Evolutionary conservation across 2,329 filamentous ascomycete species (phyloP), one percentile per base, ranked within the genome.

Genomic region (Ophiostoma sp.): DNA sequence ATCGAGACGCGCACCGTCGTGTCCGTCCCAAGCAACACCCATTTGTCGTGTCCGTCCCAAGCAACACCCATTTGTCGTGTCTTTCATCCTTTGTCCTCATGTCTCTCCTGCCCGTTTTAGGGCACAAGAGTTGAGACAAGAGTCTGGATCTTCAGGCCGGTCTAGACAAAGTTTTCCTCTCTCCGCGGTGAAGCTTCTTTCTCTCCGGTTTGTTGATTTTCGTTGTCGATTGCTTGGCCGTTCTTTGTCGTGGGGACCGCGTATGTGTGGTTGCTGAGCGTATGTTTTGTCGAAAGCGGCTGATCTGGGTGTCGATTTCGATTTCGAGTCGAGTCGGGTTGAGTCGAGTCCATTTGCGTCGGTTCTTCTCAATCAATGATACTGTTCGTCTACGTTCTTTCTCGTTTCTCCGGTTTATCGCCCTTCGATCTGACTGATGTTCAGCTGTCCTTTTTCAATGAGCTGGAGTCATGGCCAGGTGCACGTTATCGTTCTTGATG

Each of bases 251-350:
- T 52, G 17, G 25, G 31, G 31, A 6, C 11, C 33, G 17, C 3
- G 22, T 12, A n/a, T 22, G 42, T 7, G 19, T 33, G 64, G 64
- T 55, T 69, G 66, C 66, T 69, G 45, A 69, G 66, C 9, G 45
- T 31, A 22, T 33, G 7, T 15, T 17, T 7, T 36, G 25, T 50
- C 22, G 25, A 50, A 50, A 2, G 22, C 9, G 2, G 39, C 63
- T 45, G 39, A 45, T 68, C 39, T 45, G 48, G 39, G 39, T 68
- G 39, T 48, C 22, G 12, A 28, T 17, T 4, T 19, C 42, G 42
- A 48, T 42, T 42, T 42, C 39, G n/a, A n/a, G 39, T 42, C 39
- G n/a, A 52, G n/a, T 28, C 36, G 11, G 15, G 57, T 45, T 5
- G 7, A 17, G 22, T 17, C 22, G 36, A 22, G 22, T 3, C n/a